Conservation (phyloP, 2,329 filamentous ascomycete genomes). For the Cladobotryum protrusum region DNA sequence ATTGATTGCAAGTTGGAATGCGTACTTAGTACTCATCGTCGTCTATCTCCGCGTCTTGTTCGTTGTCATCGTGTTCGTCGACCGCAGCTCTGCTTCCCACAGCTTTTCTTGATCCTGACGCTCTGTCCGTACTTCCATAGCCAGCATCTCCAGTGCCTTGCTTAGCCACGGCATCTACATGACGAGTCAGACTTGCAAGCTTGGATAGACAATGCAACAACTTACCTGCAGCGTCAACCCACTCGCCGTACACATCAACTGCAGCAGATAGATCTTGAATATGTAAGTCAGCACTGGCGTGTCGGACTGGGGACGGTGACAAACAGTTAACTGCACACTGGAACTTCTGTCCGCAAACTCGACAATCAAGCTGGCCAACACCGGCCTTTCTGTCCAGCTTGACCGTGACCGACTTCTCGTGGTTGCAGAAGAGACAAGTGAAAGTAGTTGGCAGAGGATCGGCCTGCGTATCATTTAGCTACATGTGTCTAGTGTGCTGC, state of each 20-base stretch:
- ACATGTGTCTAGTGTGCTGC: neutral
- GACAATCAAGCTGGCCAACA: conserved; percentile 79
- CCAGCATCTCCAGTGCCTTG: conserved; percentile 29
- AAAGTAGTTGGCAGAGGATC: conserved; percentile 78
- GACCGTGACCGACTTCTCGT: conserved; percentile 85
- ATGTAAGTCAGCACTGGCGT: conserved; percentile 14
- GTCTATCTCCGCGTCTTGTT: conserved; percentile 44
- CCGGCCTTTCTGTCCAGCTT: conserved; percentile 92
- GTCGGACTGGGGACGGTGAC: conserved; percentile 20
- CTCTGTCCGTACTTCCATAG: conserved; percentile 23
- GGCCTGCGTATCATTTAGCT: conserved; percentile 36
- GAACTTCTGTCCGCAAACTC: conserved; percentile 88
- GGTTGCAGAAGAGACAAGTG: conserved; percentile 96
- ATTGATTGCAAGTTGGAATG: neutral
- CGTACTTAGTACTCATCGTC: conserved; percentile 49
- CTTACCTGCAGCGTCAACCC: conserved; percentile 79
- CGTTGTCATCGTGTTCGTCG: conserved; percentile 46
- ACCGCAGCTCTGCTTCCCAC: conserved; percentile 20
- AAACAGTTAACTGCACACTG: conserved; percentile 89
- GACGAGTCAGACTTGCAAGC: conserved; percentile 13
- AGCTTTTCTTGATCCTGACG: conserved; percentile 17
- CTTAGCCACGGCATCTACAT: conserved; percentile 45
- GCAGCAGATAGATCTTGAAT: conserved; percentile 72
- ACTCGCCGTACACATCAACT: conserved; percentile 95
- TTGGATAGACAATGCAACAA: neutral